Percentiles rank a stretch among this genome's conserved stretches.
phyloP scores from a whole-genome alignment of 257 asterid species.

The Fraxinus anomala region DNA sequence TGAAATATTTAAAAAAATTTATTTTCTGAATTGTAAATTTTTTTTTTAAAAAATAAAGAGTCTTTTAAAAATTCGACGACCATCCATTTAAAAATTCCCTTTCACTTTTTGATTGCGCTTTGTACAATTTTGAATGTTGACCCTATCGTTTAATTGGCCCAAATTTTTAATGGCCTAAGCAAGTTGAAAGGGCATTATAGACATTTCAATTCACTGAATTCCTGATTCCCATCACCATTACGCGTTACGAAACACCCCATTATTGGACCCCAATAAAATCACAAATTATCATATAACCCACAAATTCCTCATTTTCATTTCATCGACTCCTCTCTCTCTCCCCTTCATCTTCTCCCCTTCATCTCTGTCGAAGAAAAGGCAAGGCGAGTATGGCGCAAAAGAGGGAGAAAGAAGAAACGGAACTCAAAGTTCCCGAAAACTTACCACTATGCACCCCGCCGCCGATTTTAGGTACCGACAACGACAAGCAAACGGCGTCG shows the following conservation, averaged over 20 bases:
- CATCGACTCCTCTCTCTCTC: slow-evolving; percentile 18
- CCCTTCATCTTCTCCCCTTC: slow-evolving; percentile 4
- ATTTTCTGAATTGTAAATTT: no score
- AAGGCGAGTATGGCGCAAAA: slow-evolving; percentile 57
- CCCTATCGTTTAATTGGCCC: no score
- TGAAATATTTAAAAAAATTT: no score
- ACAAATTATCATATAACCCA: slow-evolving; percentile 22
- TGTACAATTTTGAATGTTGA: no score
- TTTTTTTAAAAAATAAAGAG: no score
- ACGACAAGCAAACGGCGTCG: slow-evolving; percentile 25
- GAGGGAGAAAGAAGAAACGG: slow-evolving; percentile 71
- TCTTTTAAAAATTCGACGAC: no score
- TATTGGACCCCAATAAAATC: not conserved
- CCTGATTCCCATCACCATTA: not conserved
- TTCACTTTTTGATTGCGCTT: no score
- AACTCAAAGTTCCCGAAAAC: slow-evolving; percentile 60
- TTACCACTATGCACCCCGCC: slow-evolving; percentile 48
- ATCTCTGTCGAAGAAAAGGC: slow-evolving; percentile 2
- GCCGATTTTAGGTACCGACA: slow-evolving; percentile 20
- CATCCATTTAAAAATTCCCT: no score
- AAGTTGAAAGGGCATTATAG: slow-evolving; percentile 1
- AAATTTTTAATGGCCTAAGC: not conserved
- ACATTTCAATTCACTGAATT: not conserved
- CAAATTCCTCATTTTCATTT: slow-evolving; percentile 14
- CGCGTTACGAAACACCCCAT: not conserved